phyloP scores from a whole-genome alignment of 2,329 filamentous ascomycete genomes.

The Coniochaeta ligniaria region DNA sequence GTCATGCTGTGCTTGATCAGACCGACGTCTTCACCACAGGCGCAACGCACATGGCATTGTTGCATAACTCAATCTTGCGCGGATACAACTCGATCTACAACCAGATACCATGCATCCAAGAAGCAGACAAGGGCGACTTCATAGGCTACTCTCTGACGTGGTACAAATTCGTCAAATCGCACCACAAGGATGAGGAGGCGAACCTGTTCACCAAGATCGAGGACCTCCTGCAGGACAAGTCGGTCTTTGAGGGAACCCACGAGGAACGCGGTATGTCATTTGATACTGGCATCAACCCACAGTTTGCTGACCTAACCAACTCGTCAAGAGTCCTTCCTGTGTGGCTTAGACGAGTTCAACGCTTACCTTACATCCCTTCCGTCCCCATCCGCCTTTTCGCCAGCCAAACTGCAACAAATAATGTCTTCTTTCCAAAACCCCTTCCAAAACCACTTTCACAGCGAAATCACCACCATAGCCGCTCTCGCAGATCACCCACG shows the following conservation, averaged over 20 bases:
- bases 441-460: constrained; percentile 50
- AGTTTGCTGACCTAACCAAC: neutral
- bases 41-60: constrained; percentile 53
- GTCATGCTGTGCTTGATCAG: constrained; percentile 17
- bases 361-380: constrained; percentile 39
- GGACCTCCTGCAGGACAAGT: constrained; percentile 40
- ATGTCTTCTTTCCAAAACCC: constrained; percentile 42
- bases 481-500: constrained; percentile 40
- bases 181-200: constrained; percentile 54
- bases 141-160: constrained; percentile 50
- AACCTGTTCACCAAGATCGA: constrained; percentile 49
- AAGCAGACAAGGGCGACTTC: constrained; percentile 48
- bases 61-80: constrained; percentile 57
- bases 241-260: constrained; percentile 43
- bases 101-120: constrained; percentile 45
- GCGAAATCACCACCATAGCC: constrained; percentile 45
- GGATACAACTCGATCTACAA: constrained; percentile 58
- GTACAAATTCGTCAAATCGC: constrained; percentile 51
- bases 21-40: constrained; percentile 51
- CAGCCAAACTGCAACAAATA: constrained; percentile 36
- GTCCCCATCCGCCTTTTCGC: constrained; percentile 33
- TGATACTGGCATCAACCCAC: neutral
- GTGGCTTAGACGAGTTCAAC: constrained; percentile 42
- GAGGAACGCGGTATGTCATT: constrained; percentile 43
- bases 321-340: constrained; percentile 35